Evolutionary conservation across 1,139 yeast species (phyloP), one percentile per base, ranked within the genome.

Genomic region (Diutina neorugosa): DNA sequence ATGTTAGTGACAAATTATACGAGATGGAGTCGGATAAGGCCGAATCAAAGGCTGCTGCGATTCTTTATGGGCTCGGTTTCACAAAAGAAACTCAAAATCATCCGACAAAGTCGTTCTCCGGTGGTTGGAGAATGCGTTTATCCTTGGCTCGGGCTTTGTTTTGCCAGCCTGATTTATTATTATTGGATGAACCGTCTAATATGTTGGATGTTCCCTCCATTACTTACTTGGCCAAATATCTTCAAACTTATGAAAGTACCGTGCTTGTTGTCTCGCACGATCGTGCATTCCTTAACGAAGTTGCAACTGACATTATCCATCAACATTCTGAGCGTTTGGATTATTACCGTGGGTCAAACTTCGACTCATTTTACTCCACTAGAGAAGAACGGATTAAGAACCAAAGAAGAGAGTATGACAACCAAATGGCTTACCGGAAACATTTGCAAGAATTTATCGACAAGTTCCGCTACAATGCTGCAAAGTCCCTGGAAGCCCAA

Each of bases 101-200:
- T 56, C 83, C 96, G 23, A 90, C 98, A 11, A 91, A 89, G 61
- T 80, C 93, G 40, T 93, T 93, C 68, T 90, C 97, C 54, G 98
- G 98, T 80, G 98, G 98, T 82, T 93, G 98, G 98, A 85, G 98
- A 80, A 93, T 93, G 98, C 86, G 98, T 75, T 78, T 93, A 60
- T 88, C 98, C n/a, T 78, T 93, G 58, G 98, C 98, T 2, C 82
- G 98, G 71, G 98, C 98, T 0, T 78, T 93, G 66, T 93, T 93
- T 77, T 93, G 97, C 77, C 86, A 88, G 66, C 98, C 98, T 0
- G 98, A 94, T 68, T 76, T 93, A 60, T 76, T 93, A 60, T 74
- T 93, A 64, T 77, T 93, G 59, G 98, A 93, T 80, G 98, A 93
- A 78, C 98, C 98, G 63, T 91, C 98, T 60, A 93, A 93, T 84